Percentiles rank a stretch among this genome's conserved stretches.
These are phyloP conservation scores for Dothistroma pini DNA, from an alignment of 2,329 filamentous ascomycete species.

Conservation along the genomic window DNA sequence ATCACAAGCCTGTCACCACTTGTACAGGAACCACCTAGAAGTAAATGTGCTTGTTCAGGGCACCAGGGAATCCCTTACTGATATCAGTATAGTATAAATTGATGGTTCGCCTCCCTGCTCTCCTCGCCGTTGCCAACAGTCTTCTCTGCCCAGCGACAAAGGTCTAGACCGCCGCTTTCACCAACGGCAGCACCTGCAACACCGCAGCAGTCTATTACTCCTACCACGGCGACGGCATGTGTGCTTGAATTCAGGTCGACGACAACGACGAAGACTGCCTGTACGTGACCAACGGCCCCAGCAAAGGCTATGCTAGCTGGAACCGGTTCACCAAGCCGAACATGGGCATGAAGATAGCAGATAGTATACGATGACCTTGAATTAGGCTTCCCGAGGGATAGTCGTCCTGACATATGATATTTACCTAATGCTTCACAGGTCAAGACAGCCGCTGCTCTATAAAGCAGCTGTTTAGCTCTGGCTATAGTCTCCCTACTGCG, in stretches of 20 bases:
- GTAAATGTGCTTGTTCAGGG: not conserved
- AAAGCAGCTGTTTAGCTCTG: not conserved
- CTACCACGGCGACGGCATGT: not conserved
- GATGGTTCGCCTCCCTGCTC: not conserved
- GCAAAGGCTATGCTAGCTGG: not conserved
- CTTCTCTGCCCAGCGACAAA: not conserved
- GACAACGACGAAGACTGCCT: not conserved
- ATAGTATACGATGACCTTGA: not conserved
- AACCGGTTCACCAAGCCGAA: not conserved
- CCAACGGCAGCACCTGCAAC: not conserved
- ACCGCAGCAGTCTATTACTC: not conserved
- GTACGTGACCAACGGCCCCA: not conserved
- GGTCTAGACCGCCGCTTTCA: not conserved
- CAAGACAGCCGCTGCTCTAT: not conserved
- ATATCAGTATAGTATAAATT: not conserved
- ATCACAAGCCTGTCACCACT: not conserved
- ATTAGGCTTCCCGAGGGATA: too few relatives aligned
- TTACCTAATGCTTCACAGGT: not conserved
- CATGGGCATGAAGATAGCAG: not conserved
- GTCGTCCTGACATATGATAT: not conserved
- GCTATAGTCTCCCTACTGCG: not conserved
- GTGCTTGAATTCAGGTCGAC: not conserved
- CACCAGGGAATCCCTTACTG: not conserved
- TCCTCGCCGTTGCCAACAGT: not conserved
- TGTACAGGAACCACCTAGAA: not conserved